Conservation (phyloP, 768 basidiomycete genomes). For the Tremella yokohamensis region DNA sequence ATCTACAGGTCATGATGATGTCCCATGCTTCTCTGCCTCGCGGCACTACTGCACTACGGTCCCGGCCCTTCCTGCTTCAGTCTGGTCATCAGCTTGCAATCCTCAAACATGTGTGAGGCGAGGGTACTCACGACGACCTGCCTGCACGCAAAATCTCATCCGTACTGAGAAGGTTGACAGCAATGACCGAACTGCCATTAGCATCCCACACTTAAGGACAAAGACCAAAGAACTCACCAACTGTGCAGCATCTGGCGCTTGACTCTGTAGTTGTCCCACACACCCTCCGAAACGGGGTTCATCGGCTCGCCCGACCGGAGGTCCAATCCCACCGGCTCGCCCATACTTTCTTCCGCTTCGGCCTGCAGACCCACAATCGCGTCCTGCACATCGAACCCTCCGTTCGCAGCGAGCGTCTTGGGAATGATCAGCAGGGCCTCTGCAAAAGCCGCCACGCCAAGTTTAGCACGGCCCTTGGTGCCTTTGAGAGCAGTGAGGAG, state of each 20-base stretch:
- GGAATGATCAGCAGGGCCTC: constrained; percentile 92
- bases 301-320: constrained; percentile 91
- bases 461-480: constrained; percentile 90
- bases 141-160: constrained; percentile 76
- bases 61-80: too few species aligned
- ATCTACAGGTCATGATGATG: too few species aligned
- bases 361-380: constrained; percentile 84
- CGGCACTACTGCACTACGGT: too few species aligned
- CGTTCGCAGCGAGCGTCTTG: constrained; percentile 92
- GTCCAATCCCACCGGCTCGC: constrained; percentile 89
- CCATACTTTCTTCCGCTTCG: constrained; percentile 72
- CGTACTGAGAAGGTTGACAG: constrained; percentile 87
- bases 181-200: constrained; percentile 60
- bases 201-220: not conserved
- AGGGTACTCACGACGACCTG: constrained; percentile 47
- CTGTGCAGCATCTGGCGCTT: constrained; percentile 99
- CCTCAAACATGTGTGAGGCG: too few species aligned
- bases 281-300: constrained; percentile 89
- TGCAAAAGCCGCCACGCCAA: constrained; percentile 95
- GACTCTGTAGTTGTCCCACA: constrained; percentile 99
- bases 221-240: constrained; percentile 59
- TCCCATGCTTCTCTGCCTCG: too few species aligned
- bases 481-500: constrained; percentile 70
- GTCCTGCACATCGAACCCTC: constrained; percentile 95
- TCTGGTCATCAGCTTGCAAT: too few species aligned